Evolutionary conservation across 768 basidiomycete genomes (phyloP).

Genomic region (Termitomyces bulborhizus): DNA sequence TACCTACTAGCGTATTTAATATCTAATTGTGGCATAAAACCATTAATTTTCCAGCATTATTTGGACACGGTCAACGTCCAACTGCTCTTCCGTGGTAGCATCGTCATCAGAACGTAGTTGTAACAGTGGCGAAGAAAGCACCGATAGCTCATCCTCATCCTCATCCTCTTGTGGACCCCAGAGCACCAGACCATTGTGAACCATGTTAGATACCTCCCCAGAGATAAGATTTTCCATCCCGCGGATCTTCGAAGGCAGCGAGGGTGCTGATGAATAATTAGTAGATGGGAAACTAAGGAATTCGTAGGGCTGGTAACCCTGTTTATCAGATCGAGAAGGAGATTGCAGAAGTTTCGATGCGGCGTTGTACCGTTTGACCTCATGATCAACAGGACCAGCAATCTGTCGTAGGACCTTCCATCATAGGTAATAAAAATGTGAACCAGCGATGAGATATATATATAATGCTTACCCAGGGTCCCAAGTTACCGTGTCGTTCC

Average conservation of each 20-base stretch:
- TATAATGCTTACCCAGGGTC: constrained; percentile 23
- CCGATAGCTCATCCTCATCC: constrained; percentile 1
- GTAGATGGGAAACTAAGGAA: constrained; percentile 38
- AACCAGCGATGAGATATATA: neutral
- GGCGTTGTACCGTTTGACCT: constrained; percentile 38
- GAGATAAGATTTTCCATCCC: constrained; percentile 44
- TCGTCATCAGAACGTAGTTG: neutral
- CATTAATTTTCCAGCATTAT: neutral
- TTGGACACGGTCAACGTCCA: neutral
- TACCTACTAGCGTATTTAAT: too few relatives aligned
- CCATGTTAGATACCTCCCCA: constrained; percentile 37
- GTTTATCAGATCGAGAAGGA: constrained; percentile 16
- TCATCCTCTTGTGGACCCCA: constrained; percentile 27
- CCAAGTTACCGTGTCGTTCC: too few relatives aligned
- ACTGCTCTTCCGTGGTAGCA: neutral
- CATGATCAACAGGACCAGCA: constrained; percentile 21
- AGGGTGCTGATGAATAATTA: constrained; percentile 31
- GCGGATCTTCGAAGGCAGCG: constrained; percentile 31
- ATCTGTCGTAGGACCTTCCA: constrained; percentile 19
- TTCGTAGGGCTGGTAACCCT: constrained; percentile 37
- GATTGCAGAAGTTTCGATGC: constrained; percentile 27
- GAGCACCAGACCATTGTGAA: constrained; percentile 43
- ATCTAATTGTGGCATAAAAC: neutral
- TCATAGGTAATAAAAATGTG: neutral
- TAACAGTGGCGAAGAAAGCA: neutral